Evolutionary conservation across 176 grass and related monocot genomes (phyloP), one percentile per base, ranked within the genome.

Genomic region (Urochloa ruziziensis): DNA sequence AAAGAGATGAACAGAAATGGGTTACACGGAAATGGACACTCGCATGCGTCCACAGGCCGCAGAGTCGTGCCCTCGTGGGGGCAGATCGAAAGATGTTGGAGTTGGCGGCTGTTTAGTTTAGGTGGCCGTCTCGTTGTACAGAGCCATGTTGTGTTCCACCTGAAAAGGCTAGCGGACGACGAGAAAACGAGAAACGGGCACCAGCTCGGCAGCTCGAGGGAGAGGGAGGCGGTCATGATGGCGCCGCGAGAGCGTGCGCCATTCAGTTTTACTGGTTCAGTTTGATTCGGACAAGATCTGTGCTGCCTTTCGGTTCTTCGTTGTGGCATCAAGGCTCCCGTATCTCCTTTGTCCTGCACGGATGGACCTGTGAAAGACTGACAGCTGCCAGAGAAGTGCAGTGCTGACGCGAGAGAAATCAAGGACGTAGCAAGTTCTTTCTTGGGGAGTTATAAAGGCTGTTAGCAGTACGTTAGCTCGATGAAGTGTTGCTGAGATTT

Each of bases 1-100:
- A 64, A 82, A 86, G 57, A 82, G 46, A 78, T 64, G 83, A 78
- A 78, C 54, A 58, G 37, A 49, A 19, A 54, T 82, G 83, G 73
- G 47, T n/a, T 78, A 58, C 80, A 78, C 24, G 67, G 70, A 85
- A 82, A 29, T 40, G 9, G 72, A n/a, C 79, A 71, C 5, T 36
- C 53, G 46, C 73, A 63, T 48, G 88, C 72, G 43, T 77, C 63
- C 82, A 77, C 21, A 33, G 25, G 42, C 42, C 6, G 60, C 63
- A 19, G 28, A 79, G 23, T 24, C 49, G 62, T 62, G 57, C 8
- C 56, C n/a, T 79, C 74, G 19, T 66, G 37, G 13, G 33, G 57
- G 46, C 42, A 70, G 83, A 77, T 90, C 56, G 19, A 86, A 65
- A 77, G 77, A 44, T 12, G 21, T 0, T 23, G 60, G 48, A 37